A percentile compares a stretch with the other conserved stretches of the same genome.
These are phyloP conservation scores for Proliferodiscus dingleyae DNA, from an alignment of 2,329 filamentous ascomycete genomes.

Conservation along the genomic window DNA sequence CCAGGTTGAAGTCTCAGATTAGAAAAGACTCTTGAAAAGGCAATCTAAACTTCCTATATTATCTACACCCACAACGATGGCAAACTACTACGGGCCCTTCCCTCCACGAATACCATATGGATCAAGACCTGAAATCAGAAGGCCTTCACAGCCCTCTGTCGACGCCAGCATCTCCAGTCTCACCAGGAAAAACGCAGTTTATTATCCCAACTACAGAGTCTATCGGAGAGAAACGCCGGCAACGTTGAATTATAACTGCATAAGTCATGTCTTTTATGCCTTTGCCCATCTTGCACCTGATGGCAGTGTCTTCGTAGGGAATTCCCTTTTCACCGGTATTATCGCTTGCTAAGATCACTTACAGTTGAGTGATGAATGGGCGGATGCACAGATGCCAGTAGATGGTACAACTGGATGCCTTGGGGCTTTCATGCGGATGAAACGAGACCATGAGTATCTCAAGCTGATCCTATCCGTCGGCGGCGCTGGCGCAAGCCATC, in stretches of 20 bases:
- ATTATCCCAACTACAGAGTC: constrained; percentile 76
- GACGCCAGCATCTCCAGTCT: constrained; percentile 36
- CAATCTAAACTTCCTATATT: neutral
- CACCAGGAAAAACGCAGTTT: constrained; percentile 69
- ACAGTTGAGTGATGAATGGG: constrained; percentile 75
- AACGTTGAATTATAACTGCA: constrained; percentile 67
- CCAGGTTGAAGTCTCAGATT: neutral
- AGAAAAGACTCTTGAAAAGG: neutral
- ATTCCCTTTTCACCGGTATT: neutral
- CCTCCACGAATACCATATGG: constrained; percentile 25
- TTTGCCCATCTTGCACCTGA: constrained; percentile 71
- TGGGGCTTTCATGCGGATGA: constrained; percentile 68
- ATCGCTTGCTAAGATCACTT: neutral
- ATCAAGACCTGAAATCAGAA: constrained; percentile 23
- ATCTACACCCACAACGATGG: constrained; percentile 15
- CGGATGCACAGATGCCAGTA: constrained; percentile 66
- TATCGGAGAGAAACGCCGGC: constrained; percentile 70
- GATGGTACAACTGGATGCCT: constrained; percentile 68
- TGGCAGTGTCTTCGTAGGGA: constrained; percentile 68
- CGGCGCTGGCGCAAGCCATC: constrained; percentile 58
- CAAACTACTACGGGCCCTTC: constrained; percentile 21
- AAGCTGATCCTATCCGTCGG: constrained; percentile 76
- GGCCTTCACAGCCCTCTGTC: constrained; percentile 29
- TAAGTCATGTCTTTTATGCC: constrained; percentile 79
- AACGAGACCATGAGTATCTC: constrained; percentile 64